Evolutionary conservation across 345 rosid genomes (phyloP).

Genomic region (Lepidium sativum): DNA sequence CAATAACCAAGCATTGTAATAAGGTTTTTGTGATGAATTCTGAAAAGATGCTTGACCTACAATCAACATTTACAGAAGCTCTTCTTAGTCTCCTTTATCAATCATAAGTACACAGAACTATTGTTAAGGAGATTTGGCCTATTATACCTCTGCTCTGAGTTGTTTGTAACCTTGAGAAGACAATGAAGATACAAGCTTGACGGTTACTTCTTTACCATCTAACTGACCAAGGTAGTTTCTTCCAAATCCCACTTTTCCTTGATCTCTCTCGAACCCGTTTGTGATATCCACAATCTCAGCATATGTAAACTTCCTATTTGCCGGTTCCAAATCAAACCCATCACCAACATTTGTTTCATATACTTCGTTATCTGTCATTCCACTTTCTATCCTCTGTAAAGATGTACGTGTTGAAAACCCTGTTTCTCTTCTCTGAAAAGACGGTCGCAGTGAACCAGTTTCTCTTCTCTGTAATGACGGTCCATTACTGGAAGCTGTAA

Average conservation of each 20-base stretch:
- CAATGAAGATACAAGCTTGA: constrained; percentile 40
- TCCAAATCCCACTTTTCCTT: constrained; percentile 51
- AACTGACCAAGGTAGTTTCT: constrained; percentile 38
- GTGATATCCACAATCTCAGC: constrained; percentile 34
- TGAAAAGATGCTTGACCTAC: constrained; percentile 44
- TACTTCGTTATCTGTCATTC: constrained; percentile 11
- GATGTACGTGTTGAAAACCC: constrained; percentile 6
- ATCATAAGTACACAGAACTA: neutral
- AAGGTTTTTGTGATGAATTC: constrained; percentile 50
- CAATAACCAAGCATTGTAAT: constrained; percentile 47
- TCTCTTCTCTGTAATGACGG: constrained; percentile 23
- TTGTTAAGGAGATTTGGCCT: neutral
- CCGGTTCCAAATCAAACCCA: constrained; percentile 17
- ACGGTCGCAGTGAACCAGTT: constrained; percentile 8
- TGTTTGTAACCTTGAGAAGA: constrained; percentile 41
- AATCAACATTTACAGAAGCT: constrained; percentile 16
- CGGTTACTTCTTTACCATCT: constrained; percentile 44
- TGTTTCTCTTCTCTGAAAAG: constrained; percentile 21
- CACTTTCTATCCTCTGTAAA: constrained; percentile 23
- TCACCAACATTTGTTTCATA: constrained; percentile 13
- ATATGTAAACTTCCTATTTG: constrained; percentile 27
- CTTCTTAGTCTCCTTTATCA: neutral
- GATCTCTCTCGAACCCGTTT: constrained; percentile 30
- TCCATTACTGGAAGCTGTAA: constrained; percentile 19
- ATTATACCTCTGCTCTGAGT: constrained; percentile 40